Conservation (phyloP, 2,329 filamentous ascomycete species). For the Ophiosphaerella narmari region DNA sequence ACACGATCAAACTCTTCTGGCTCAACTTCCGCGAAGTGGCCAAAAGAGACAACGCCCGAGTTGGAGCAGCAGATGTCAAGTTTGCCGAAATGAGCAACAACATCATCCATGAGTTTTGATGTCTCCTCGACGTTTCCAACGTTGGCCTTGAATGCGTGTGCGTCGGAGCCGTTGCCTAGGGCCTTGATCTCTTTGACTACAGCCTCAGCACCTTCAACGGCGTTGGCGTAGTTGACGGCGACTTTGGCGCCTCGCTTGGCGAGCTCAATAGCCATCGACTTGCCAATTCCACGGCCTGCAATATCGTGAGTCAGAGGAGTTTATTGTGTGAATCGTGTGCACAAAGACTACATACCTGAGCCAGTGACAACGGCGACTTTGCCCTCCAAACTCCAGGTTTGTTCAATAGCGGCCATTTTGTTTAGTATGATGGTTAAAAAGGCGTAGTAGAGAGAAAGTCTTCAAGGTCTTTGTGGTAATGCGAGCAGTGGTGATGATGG, state of each 20-base stretch:
- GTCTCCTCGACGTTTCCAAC: slow-evolving; percentile 68
- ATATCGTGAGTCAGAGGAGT: slow-evolving; percentile 19
- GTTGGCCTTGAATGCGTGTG: slow-evolving; percentile 70
- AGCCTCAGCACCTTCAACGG: slow-evolving; percentile 65
- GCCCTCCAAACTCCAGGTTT: slow-evolving; percentile 58
- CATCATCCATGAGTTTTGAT: slow-evolving; percentile 65
- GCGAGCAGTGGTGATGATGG: slow-evolving; percentile 18
- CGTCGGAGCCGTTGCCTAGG: slow-evolving; percentile 62
- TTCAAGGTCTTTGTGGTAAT: slow-evolving; percentile 17
- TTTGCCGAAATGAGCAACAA: slow-evolving; percentile 66
- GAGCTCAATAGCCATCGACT: slow-evolving; percentile 69
- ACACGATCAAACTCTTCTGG: slow-evolving; percentile 63
- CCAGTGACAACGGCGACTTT: slow-evolving; percentile 61
- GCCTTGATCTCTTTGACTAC: slow-evolving; percentile 70
- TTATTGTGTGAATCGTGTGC: not conserved
- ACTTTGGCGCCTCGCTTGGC: slow-evolving; percentile 68
- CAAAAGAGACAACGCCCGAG: slow-evolving; percentile 62
- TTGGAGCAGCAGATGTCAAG: slow-evolving; percentile 74
- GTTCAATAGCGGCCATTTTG: slow-evolving; percentile 48
- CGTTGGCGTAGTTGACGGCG: slow-evolving; percentile 71
- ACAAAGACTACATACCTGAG: slow-evolving; percentile 46
- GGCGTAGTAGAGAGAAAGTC: slow-evolving; percentile 1
- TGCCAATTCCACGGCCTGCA: slow-evolving; percentile 67
- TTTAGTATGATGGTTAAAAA: slow-evolving; percentile 11
- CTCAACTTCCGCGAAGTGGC: slow-evolving; percentile 58